Base-by-base conservation (phyloP, 129 eudicot species). In the Pittosporum tobira region DNA sequence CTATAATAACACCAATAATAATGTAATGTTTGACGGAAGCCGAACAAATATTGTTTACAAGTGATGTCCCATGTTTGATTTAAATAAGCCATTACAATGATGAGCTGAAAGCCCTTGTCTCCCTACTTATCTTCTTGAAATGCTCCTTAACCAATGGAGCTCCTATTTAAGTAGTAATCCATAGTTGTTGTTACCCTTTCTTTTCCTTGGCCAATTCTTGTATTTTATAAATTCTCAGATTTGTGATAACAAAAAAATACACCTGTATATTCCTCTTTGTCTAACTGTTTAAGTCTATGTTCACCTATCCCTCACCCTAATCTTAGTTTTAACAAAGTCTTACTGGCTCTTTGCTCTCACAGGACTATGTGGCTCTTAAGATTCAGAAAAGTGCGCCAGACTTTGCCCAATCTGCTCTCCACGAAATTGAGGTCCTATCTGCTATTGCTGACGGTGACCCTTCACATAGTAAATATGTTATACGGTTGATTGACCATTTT, bases 301-400 rank as follows among this genome's bases (percentile, higher is more conserved):
- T 6, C 24, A 19, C 23, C 51, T 19, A 38, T 59, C 12, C 64
- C 24, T 2, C 8, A 34, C 10, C 56, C 37, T 30, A 43, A 58
- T 51, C 45, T 58, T 64, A 24, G 66, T 52, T 37, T 64, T 37
- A n/a, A n/a, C n/a, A n/a, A n/a, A n/a, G 51, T 71, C 27, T 48
- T 65, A 22, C n/a, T 70, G 62, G 58, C 34, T 70, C 70, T 43
- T 43, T 38, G 26, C 22, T 67, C 34, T 71, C 64, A 52, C 64
- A 91, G 96, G 64, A 46, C 42, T 91, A 75, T 59, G 96, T 87
- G 49, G 99, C 96, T 51, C 76, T 91, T 68, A 91, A 91, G 87
- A 81, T 91, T 71, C 99, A 91, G 76, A 91, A 86, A 75, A 91
- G 99, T 69, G 96, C 96, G 7, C 99, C 96, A 30, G 88, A 91